phyloP scores from a whole-genome alignment of 371 early-diverging fungal genomes.

The Rhizopus delemar region DNA sequence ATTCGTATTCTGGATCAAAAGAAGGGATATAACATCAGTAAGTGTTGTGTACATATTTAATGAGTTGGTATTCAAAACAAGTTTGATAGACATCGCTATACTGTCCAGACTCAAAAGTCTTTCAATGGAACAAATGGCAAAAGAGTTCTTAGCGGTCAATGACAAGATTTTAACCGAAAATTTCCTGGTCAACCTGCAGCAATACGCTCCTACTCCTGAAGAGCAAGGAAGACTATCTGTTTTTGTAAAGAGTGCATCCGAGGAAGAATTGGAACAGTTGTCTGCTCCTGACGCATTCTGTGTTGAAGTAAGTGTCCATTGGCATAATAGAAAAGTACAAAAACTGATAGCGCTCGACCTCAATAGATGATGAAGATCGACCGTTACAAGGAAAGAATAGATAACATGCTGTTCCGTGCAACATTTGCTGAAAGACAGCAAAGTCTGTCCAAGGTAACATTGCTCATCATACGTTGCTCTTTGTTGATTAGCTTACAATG shows the following conservation, averaged over 20 bases:
- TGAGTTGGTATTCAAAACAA: not conserved
- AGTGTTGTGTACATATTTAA: conserved; percentile 19
- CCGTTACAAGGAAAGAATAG: conserved; percentile 78
- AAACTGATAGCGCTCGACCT: not conserved
- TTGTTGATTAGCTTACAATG: too few species aligned
- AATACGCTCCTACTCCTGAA: conserved; percentile 70
- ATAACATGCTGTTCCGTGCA: conserved; percentile 73
- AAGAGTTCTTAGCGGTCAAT: conserved; percentile 65
- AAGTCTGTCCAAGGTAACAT: conserved; percentile 62
- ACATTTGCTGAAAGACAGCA: conserved; percentile 76
- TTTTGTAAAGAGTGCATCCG: conserved; percentile 65
- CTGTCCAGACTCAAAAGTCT: conserved; percentile 69
- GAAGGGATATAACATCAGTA: conserved; percentile 77
- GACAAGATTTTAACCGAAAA: conserved; percentile 66
- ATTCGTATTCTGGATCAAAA: conserved; percentile 74
- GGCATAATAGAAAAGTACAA: too few species aligned
- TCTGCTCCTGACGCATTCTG: conserved; percentile 85
- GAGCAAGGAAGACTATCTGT: conserved; percentile 74
- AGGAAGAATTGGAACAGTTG: conserved; percentile 65
- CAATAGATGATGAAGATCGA: conserved; percentile 76
- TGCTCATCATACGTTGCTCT: too few species aligned
- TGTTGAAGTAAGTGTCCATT: conserved; percentile 56
- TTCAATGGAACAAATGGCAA: conserved; percentile 58
- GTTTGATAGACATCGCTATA: conserved; percentile 61
- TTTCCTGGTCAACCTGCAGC: conserved; percentile 66